Evolutionary conservation across 2,329 filamentous ascomycete species (phyloP).

Genomic region (Trichoderma koningii): DNA sequence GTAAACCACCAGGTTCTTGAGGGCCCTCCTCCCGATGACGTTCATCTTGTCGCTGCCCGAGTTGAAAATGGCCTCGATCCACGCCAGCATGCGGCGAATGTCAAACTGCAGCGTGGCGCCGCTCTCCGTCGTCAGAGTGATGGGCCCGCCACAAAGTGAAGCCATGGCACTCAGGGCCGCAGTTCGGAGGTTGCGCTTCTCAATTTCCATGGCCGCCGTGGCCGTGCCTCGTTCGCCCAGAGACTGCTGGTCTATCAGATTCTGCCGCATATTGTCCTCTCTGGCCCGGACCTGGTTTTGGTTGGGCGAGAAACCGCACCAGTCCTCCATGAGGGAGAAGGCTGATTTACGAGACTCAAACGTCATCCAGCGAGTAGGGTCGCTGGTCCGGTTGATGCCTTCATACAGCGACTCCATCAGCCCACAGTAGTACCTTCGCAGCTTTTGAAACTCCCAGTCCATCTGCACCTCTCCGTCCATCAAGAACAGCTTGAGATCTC

Average conservation of each 20-base stretch:
- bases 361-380: conserved; percentile 92
- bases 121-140: conserved; percentile 85
- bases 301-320: conserved; percentile 96
- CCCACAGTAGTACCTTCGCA: conserved; percentile 91
- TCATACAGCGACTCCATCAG: conserved; percentile 92
- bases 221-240: conserved; percentile 73
- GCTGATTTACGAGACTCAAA: conserved; percentile 95
- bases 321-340: conserved; percentile 97
- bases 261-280: conserved; percentile 85
- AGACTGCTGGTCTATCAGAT: conserved; percentile 77
- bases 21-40: conserved; percentile 79
- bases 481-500: conserved; percentile 89
- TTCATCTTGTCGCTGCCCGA: conserved; percentile 91
- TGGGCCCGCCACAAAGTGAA: conserved; percentile 80
- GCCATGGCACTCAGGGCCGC: conserved; percentile 96
- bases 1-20: conserved; percentile 86
- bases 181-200: conserved; percentile 87
- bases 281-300: conserved; percentile 77
- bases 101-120: conserved; percentile 89
- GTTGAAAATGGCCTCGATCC: conserved; percentile 94
- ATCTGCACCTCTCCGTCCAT: conserved; percentile 94
- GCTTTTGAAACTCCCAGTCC: conserved; percentile 90
- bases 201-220: conserved; percentile 92
- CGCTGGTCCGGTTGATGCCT: conserved; percentile 80
- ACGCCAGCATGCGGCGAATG: conserved; percentile 85